phyloP scores from a whole-genome alignment of 306 rosid species.

The Acacia confusa region DNA sequence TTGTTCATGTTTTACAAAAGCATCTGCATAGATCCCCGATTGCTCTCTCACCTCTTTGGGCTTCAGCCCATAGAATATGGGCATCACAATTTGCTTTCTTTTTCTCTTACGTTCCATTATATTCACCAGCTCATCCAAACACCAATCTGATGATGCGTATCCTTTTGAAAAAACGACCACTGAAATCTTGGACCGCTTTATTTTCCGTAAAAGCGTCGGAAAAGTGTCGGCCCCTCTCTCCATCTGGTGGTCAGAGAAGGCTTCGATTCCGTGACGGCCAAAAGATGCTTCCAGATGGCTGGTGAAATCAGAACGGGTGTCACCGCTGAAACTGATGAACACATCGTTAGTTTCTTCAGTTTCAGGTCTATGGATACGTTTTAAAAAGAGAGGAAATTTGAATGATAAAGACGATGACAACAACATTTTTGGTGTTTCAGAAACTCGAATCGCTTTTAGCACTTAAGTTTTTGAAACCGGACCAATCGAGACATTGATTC shows the following conservation, averaged over 20 bases:
- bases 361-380: not conserved
- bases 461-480: no score
- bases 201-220: not conserved
- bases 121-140: not conserved
- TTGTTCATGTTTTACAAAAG: not conserved
- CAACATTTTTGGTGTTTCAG: not conserved
- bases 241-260: not conserved
- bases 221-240: not conserved
- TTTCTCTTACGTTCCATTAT: slow-evolving; percentile 28
- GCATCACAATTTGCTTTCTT: slow-evolving; percentile 15
- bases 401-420: no score
- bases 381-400: not conserved
- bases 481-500: no score
- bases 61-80: slow-evolving; percentile 8
- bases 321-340: not conserved
- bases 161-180: not conserved
- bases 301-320: not conserved
- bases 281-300: not conserved
- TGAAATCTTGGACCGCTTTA: not conserved
- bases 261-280: not conserved
- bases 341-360: not conserved
- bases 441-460: not conserved
- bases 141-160: not conserved
- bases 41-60: slow-evolving; percentile 22
- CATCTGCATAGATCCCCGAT: slow-evolving; percentile 21